These are phyloP conservation scores for Dimocarpus longan DNA, from an alignment of 345 rosid genomes.

Conservation along the genomic window DNA sequence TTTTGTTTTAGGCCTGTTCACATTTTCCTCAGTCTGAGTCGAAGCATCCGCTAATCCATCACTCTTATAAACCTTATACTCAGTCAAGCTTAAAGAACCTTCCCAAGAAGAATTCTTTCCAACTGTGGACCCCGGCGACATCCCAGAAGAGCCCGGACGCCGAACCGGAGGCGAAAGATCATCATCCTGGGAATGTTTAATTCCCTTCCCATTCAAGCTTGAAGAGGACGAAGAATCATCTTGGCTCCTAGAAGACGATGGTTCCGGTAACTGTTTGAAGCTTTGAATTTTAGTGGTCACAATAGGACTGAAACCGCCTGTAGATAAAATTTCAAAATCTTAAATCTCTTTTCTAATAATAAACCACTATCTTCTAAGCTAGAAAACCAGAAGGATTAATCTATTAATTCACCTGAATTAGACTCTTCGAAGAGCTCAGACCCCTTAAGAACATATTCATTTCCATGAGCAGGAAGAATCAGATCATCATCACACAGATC, in stretches of 20 bases:
- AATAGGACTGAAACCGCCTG: constrained; percentile 57
- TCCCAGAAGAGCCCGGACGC: constrained; percentile 56
- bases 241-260: constrained; percentile 68
- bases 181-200: constrained; percentile 76
- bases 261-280: constrained; percentile 70
- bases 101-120: constrained; percentile 70
- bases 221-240: constrained; percentile 85
- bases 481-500: constrained; percentile 85
- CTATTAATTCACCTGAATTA: constrained; percentile 50
- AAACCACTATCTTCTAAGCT: not conserved
- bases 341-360: not conserved
- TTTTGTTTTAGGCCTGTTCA: constrained; percentile 34
- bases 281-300: constrained; percentile 36
- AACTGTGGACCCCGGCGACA: constrained; percentile 67
- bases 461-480: constrained; percentile 85
- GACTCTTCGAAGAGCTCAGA: constrained; percentile 84
- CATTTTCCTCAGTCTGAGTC: constrained; percentile 86
- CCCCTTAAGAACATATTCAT: constrained; percentile 93
- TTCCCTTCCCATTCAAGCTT: constrained; percentile 65
- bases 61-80: constrained; percentile 66
- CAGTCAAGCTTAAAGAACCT: constrained; percentile 71
- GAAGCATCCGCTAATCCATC: constrained; percentile 89
- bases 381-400: not conserved
- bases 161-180: constrained; percentile 72
- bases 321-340: constrained; percentile 4